Evolutionary conservation across 169 alveolate genomes (phyloP).

Genomic region (Plasmodium adleri): DNA sequence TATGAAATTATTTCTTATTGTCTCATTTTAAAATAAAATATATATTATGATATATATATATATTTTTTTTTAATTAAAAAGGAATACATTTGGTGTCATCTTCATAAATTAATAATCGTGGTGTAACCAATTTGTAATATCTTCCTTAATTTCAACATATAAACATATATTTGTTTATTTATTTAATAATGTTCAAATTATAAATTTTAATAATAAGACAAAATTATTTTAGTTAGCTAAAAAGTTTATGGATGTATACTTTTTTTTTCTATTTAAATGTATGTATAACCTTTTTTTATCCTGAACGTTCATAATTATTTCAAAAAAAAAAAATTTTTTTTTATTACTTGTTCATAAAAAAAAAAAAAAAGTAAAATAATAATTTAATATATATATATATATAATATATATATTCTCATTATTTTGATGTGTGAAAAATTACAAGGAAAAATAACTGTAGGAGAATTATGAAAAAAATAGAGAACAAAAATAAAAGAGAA

Average conservation of each 20-base stretch:
- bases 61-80: too few species aligned
- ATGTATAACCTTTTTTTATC: constrained; percentile 2
- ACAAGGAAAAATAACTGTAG: too few species aligned
- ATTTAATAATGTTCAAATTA: too few species aligned
- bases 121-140: too few species aligned
- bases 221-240: constrained; percentile 20
- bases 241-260: not conserved
- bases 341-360: constrained; percentile 28
- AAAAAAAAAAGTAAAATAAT: constrained; percentile 6
- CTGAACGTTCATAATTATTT: constrained; percentile 25
- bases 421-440: too few species aligned
- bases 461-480: too few species aligned
- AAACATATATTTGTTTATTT: too few species aligned
- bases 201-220: not conserved
- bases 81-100: too few species aligned
- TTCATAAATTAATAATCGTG: too few species aligned
- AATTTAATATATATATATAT: not conserved
- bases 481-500: too few species aligned
- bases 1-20: constrained; percentile 6
- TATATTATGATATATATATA: too few species aligned
- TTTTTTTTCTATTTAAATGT: not conserved
- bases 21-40: not conserved
- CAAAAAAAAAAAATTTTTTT: not conserved
- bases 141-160: too few species aligned
- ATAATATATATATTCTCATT: not conserved